Evolutionary conservation across 2,329 filamentous ascomycete genomes (phyloP).

Genomic region (Leptosphaerulina australis): DNA sequence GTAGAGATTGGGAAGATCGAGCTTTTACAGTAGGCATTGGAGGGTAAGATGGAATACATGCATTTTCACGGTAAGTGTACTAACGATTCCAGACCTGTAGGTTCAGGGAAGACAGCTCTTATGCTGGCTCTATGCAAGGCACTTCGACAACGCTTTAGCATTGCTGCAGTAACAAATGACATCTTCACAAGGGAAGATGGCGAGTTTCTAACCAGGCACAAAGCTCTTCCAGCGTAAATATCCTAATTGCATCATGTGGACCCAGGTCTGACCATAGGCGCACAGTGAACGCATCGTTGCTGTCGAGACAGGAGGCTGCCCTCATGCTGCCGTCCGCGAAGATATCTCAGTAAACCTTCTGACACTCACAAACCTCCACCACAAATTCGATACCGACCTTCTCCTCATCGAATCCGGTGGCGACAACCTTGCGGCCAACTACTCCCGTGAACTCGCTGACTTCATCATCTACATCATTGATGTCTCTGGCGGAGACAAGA

Average conservation of each 20-base stretch:
- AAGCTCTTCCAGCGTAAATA: constrained; percentile 72
- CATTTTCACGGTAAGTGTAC: not conserved
- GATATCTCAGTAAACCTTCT: constrained; percentile 94
- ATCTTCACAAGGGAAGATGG: constrained; percentile 98
- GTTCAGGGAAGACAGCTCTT: constrained; percentile 94
- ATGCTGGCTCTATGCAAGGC: constrained; percentile 92
- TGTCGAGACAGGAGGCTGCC: constrained; percentile 97
- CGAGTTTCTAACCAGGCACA: constrained; percentile 90
- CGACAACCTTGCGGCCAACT: constrained; percentile 97
- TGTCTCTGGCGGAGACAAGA: constrained; percentile 94
- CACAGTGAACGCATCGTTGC: constrained; percentile 75
- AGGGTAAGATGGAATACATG: constrained; percentile 64
- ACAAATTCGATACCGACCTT: constrained; percentile 77
- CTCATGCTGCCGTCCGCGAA: constrained; percentile 95
- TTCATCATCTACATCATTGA: constrained; percentile 99
- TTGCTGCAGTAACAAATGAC: constrained; percentile 97
- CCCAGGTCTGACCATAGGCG: not conserved
- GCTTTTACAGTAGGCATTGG: constrained; percentile 98
- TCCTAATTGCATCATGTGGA: not conserved
- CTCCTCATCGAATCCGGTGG: constrained; percentile 94
- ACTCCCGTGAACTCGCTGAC: constrained; percentile 91
- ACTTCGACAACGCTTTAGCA: constrained; percentile 78
- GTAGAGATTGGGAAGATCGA: constrained; percentile 83
- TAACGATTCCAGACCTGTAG: constrained; percentile 72
- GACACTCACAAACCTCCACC: constrained; percentile 86